phyloP scores from a whole-genome alignment of 2,329 filamentous ascomycete genomes.

The Aureobasidium sp. region DNA sequence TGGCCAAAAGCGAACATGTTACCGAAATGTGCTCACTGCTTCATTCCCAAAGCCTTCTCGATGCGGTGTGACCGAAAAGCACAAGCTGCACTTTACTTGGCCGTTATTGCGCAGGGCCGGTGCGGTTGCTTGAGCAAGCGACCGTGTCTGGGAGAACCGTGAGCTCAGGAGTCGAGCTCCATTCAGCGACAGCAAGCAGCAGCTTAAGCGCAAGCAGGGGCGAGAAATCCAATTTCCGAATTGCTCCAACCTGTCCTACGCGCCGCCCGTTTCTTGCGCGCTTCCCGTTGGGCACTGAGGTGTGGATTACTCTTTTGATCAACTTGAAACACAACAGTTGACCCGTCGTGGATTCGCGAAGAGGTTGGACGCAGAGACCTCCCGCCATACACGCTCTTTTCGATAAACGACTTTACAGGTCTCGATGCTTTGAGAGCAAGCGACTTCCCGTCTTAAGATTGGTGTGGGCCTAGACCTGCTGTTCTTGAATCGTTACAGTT shows the following conservation, averaged over 20 bases:
- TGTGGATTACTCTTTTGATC: slow-evolving; percentile 8
- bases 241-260: not conserved
- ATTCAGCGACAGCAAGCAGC: not conserved
- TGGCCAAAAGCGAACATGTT: slow-evolving; percentile 2
- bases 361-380: not conserved
- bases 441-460: not conserved
- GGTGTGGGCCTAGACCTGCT: slow-evolving; percentile 4
- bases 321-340: slow-evolving; percentile 13
- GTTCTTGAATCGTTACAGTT: slow-evolving; percentile 3
- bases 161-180: not conserved
- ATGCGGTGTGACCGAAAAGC: not conserved
- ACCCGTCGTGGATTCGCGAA: slow-evolving; percentile 1
- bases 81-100: not conserved
- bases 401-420: slow-evolving; percentile 13
- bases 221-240: slow-evolving; percentile 10
- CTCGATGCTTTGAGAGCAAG: not conserved
- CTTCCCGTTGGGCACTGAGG: slow-evolving; percentile 6
- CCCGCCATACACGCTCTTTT: slow-evolving; percentile 6
- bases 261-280: slow-evolving; percentile 10
- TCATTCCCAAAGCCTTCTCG: not conserved
- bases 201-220: slow-evolving; percentile 11
- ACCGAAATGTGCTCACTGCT: slow-evolving; percentile 2
- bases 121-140: slow-evolving; percentile 12
- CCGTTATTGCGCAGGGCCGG: slow-evolving; percentile 11
- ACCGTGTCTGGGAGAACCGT: not conserved